phyloP scores from a whole-genome alignment of 305 asterid species.

The Rubia balearica region DNA sequence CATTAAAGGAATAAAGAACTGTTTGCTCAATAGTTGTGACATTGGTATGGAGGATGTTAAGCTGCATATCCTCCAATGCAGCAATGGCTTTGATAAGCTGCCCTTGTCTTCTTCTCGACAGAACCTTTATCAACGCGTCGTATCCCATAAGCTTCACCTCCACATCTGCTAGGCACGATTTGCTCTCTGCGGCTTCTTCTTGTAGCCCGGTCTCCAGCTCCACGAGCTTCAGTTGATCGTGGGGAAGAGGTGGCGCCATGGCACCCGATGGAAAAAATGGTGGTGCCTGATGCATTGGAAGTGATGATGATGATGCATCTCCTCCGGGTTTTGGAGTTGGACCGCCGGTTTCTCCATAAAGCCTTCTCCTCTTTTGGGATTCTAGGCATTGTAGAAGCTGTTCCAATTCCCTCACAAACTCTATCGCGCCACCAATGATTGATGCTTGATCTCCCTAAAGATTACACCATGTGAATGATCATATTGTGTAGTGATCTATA shows the following conservation, averaged over 20 bases:
- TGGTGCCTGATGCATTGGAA: constrained; percentile 22
- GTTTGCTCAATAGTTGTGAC: constrained; percentile 89
- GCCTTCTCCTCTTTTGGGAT: constrained; percentile 77
- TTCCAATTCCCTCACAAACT: constrained; percentile 80
- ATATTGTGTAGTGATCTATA: neutral
- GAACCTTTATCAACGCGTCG: constrained; percentile 75
- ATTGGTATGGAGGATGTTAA: constrained; percentile 73
- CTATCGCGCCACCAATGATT: constrained; percentile 92
- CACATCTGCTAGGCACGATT: constrained; percentile 80
- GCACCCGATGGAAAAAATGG: constrained; percentile 27
- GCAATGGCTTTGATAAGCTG: constrained; percentile 70
- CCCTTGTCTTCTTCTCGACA: constrained; percentile 69
- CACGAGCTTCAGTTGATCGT: constrained; percentile 34
- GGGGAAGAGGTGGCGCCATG: constrained; percentile 19
- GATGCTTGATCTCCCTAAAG: constrained; percentile 94
- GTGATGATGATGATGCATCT: constrained; percentile 27
- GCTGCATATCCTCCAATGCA: constrained; percentile 89
- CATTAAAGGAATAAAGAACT: constrained; percentile 86
- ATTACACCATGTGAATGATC: neutral
- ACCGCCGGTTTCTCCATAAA: constrained; percentile 44
- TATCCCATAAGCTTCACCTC: constrained; percentile 78
- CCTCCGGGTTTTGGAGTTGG: constrained; percentile 19
- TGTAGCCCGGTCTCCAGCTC: constrained; percentile 40
- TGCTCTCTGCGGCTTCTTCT: constrained; percentile 73
- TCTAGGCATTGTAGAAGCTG: constrained; percentile 93